Evolutionary conservation across 2,329 filamentous ascomycete species (phyloP).

Genomic region (Cladosporium sp.): DNA sequence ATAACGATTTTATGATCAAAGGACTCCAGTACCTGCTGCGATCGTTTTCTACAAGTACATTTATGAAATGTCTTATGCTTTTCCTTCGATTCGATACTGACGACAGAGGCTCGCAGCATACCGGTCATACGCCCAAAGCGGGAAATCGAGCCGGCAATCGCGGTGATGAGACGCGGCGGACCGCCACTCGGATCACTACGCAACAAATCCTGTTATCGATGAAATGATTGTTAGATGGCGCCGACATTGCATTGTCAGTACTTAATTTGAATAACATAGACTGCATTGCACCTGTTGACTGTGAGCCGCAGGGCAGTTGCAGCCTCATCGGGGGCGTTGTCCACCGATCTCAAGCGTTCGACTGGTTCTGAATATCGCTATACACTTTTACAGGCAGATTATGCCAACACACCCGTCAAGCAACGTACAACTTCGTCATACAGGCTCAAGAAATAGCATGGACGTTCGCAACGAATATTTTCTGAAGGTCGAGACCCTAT

Average conservation of each 20-base stretch:
- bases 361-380: not conserved
- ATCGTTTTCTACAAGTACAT: too few species aligned
- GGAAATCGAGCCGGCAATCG: not conserved
- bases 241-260: too few species aligned
- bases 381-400: not conserved
- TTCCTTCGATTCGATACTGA: too few species aligned
- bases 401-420: not conserved
- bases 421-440: not conserved
- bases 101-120: too few species aligned
- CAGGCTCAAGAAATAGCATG: not conserved
- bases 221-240: too few species aligned
- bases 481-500: constrained; percentile 7
- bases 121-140: not conserved
- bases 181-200: not conserved
- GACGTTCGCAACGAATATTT: not conserved
- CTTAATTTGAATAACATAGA: too few species aligned
- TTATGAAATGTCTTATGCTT: too few species aligned
- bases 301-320: not conserved
- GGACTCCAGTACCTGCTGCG: not conserved
- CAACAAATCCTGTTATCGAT: not conserved
- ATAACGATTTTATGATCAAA: not conserved
- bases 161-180: not conserved
- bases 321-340: not conserved
- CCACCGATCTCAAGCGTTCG: not conserved
- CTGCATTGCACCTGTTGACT: too few species aligned